Evolutionary conservation across 306 rosid genomes (phyloP).

Genomic region (Acmispon strigosus): DNA sequence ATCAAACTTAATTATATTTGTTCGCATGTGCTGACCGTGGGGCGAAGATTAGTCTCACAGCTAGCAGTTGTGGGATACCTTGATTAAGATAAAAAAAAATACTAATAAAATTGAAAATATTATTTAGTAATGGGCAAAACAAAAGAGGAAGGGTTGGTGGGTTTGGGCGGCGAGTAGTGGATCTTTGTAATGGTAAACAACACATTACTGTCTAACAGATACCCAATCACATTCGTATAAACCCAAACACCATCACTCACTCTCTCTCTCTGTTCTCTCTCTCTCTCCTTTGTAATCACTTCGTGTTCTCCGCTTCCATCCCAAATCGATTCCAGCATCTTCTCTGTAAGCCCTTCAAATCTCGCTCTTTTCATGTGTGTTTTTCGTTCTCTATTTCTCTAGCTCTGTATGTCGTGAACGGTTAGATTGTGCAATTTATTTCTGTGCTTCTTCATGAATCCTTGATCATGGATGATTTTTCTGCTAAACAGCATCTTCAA

Average conservation of each 20-base stretch:
- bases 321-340: not conserved
- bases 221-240: not conserved
- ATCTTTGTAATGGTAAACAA: not conserved
- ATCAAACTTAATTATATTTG: too few relatives aligned
- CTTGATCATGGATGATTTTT: not conserved
- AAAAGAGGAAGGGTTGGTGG: not conserved
- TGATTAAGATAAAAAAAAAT: too few relatives aligned
- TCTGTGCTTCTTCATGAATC: not conserved
- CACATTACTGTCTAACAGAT: not conserved
- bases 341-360: conserved; percentile 18
- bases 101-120: too few relatives aligned
- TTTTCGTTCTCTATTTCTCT: not conserved
- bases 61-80: too few relatives aligned
- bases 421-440: not conserved
- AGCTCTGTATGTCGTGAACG: not conserved
- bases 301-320: conserved; percentile 23
- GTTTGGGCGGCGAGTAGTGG: not conserved
- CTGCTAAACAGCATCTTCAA: not conserved
- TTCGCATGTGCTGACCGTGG: too few relatives aligned
- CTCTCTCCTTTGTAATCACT: not conserved
- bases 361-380: not conserved
- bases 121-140: too few relatives aligned
- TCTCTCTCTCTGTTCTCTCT: not conserved
- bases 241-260: not conserved
- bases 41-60: too few relatives aligned